Base-by-base conservation (phyloP, 768 basidiomycete species). In the Tubosaeta sp. region DNA sequence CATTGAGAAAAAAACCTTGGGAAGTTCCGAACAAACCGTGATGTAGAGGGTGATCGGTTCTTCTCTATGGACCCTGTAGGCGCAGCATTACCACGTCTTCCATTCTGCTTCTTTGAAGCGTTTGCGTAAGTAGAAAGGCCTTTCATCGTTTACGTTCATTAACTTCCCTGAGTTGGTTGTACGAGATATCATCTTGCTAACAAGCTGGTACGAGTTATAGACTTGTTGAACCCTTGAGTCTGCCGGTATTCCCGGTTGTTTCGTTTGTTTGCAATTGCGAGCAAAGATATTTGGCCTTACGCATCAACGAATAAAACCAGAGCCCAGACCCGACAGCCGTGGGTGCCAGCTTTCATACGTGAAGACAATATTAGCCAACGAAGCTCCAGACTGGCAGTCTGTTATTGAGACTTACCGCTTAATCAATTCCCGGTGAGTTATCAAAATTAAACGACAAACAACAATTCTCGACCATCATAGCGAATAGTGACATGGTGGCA, bases 1-100 rank as follows among this genome's bases (percentile, higher is more conserved):
- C 73, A 6, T 56, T 70, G 14, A 73, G 79, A 52, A 81, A 71
- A 70, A 88, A 89, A 56, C 87, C 87, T 36, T 89, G 87, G 87
- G 87, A 89, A 66, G 34, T 14, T 36, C 18, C 49, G 32, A 39
- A 31, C 24, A 30, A 41, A 55, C 55, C 51, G 43, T 65, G 53
- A 67, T 55, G 48, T 42, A 45, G 48, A 53, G 44, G 54, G 41
- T 53, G 59, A 59, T 47, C 35, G 24, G n/a, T 25, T 39, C 10
- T 25, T 49, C 47, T 36, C 39, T 54, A 39, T 8, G 39, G 38
- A 49, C 1, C 9, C 4, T 18, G 3, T 36, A 27, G 34, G 16
- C n/a, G 34, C 32, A 34, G 32, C 7, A 38, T 21, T 12, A 38
- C 36, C 19, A 39, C 38, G 21, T 39, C 21, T 41, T 41, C 40